These are phyloP conservation scores for Dictyostelium brefeldianum DNA, from an alignment of 78 protist species.

Conservation along the genomic window DNA sequence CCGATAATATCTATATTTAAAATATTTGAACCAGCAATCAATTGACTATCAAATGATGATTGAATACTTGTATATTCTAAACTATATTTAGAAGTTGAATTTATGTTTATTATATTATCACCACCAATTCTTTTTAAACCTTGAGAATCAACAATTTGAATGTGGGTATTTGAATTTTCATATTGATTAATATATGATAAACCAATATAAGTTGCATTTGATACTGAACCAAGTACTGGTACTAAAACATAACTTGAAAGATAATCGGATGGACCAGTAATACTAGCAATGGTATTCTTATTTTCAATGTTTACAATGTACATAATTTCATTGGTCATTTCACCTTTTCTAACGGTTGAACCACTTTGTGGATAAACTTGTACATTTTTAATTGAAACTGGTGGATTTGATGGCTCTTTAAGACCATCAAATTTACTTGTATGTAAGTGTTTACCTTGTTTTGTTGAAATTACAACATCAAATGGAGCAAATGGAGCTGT, in stretches of 20 bases:
- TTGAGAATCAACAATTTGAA: conserved; percentile 6
- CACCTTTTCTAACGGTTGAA: neutral
- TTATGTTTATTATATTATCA: neutral
- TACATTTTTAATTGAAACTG: neutral
- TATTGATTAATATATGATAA: neutral
- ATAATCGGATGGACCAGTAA: neutral
- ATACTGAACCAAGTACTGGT: neutral
- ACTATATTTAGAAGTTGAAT: no score
- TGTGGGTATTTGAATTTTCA: neutral
- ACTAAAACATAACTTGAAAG: neutral
- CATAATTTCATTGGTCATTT: neutral
- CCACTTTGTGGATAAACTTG: conserved; percentile 6
- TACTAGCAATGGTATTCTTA: neutral
- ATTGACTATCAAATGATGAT: no score
- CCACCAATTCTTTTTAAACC: conserved; percentile 8
- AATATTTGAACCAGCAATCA: no score
- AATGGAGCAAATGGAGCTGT: neutral
- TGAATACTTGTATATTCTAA: no score
- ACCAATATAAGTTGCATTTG: conserved; percentile 9
- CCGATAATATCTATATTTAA: no score
- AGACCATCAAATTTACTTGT: conserved; percentile 6
- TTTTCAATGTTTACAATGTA: neutral
- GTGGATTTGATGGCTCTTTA: neutral
- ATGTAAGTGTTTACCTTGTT: neutral
- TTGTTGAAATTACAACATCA: neutral